Evolutionary conservation across 2,329 filamentous ascomycete genomes (phyloP), one percentile per base, ranked within the genome.

Genomic region (Lecanoromycetidae sp.): DNA sequence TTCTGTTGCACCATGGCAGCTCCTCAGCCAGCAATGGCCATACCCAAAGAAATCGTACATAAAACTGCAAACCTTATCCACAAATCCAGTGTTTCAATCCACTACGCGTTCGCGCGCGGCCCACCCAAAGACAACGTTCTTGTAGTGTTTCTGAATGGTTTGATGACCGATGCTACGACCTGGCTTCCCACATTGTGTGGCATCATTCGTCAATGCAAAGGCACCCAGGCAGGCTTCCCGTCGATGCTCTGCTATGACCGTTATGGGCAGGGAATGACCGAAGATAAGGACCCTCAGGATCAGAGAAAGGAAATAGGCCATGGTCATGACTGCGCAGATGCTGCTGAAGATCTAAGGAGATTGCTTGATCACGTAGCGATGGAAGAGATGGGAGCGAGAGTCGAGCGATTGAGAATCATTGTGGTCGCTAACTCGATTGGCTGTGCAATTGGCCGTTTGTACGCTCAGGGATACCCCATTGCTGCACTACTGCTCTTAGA

Each of bases 171-270:
- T 1, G 61, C 66, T 50, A 57, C 58, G 15, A 62, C 60, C 3
- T 70, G 66, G 66, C 55, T 60, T 4, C 54, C 57, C 1, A 52
- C 60, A 3, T 64, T 69, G 15, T 48, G 29, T 32, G 53, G 35
- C 48, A 56, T 60, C 8, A 52, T 57, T 22, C 41, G 46, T 2
- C 38, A 47, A 3, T 51, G 50, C 12, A 44, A 52, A 22, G 45
- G 26, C 20, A 41, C 38, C 15, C 10, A 25, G 27, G 8, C 41
- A 13, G 42, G 26, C 3, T 61, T 63, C 41, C 70, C 69, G 1
- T 61, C 63, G 12, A 57, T 77, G 15, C 61, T 79, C 3, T 69
- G 68, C 36, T 79, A 78, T 52, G 76, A 79, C 58, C 72, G 76
- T 34, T 77, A 70, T 53, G 75, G 75, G 7, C 75, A 79, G 57